phyloP scores from a whole-genome alignment of 2,329 filamentous ascomycete species.

The Incumbomyces delicatus region DNA sequence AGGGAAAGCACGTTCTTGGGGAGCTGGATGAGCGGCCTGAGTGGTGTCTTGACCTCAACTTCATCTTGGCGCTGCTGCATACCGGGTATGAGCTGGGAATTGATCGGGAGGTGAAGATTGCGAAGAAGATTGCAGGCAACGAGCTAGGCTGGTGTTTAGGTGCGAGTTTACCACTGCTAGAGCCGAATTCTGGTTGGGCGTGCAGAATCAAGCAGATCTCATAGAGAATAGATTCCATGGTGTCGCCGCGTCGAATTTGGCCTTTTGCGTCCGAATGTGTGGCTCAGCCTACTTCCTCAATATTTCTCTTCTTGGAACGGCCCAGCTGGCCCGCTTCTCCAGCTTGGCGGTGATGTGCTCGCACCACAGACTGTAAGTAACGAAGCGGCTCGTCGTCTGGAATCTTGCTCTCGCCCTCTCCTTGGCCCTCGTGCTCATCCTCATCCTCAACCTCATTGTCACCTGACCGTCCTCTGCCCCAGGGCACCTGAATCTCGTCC shows the following conservation, averaged over 20 bases:
- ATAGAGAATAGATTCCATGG: slow-evolving; percentile 26
- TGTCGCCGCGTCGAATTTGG: background rate
- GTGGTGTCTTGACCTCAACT: slow-evolving; percentile 89
- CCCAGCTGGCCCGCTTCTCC: too few species aligned
- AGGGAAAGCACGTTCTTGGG: slow-evolving; percentile 58
- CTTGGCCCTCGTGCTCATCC: background rate
- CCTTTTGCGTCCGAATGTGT: background rate
- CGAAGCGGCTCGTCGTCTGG: background rate
- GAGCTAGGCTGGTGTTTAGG: slow-evolving; percentile 97
- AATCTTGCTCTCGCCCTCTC: too few species aligned
- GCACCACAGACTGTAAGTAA: background rate
- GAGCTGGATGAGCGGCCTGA: slow-evolving; percentile 78
- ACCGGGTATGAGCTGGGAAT: slow-evolving; percentile 98
- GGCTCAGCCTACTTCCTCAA: slow-evolving; percentile 15
- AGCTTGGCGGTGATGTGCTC: background rate
- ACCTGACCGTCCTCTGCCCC: background rate
- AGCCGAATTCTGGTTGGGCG: slow-evolving; percentile 75
- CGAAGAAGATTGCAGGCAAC: slow-evolving; percentile 96
- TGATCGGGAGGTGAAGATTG: slow-evolving; percentile 90
- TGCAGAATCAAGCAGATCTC: slow-evolving; percentile 73
- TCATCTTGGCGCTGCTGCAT: slow-evolving; percentile 86
- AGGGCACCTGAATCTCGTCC: slow-evolving; percentile 3
- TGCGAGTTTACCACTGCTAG: slow-evolving; percentile 79
- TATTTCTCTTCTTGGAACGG: slow-evolving; percentile 10
- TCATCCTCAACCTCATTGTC: slow-evolving; percentile 2